Conservation (phyloP, 176 grass and related monocot genomes). For the Tillandsia fasciculata region DNA sequence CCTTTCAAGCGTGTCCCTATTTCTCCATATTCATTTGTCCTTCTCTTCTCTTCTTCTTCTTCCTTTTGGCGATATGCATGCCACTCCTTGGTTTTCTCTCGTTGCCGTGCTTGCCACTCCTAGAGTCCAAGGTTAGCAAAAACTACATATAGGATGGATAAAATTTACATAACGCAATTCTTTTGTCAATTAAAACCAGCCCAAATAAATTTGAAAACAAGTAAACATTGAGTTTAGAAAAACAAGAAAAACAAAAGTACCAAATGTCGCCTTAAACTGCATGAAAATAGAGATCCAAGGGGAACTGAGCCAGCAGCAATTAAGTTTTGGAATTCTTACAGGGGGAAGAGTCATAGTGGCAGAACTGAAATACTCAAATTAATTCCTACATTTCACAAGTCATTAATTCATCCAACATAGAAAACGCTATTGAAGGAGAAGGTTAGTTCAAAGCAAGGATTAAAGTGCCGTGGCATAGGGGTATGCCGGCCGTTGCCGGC, state of each 20-base stretch:
- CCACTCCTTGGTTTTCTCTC: slow-evolving; percentile 78
- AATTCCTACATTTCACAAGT: background rate
- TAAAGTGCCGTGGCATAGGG: no score
- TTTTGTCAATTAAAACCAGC: background rate
- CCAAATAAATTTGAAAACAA: background rate
- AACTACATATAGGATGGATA: background rate
- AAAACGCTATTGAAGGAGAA: background rate
- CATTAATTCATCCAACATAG: background rate
- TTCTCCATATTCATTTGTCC: slow-evolving; percentile 61
- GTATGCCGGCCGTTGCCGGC: no score
- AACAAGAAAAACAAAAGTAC: background rate
- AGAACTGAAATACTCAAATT: no score
- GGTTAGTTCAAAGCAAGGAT: background rate
- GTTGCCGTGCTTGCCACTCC: slow-evolving; percentile 76
- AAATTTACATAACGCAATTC: background rate
- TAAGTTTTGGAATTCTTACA: background rate
- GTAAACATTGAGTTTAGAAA: background rate
- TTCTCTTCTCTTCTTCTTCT: slow-evolving; percentile 61
- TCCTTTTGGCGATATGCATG: slow-evolving; percentile 77
- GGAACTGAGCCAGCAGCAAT: background rate
- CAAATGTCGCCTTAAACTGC: no score
- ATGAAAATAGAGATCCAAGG: background rate
- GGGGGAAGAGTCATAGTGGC: no score
- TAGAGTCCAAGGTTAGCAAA: slow-evolving; percentile 24
- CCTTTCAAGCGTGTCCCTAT: slow-evolving; percentile 86